Evolutionary conservation across 768 basidiomycete genomes (phyloP).

Genomic region (Paxillus involutus): DNA sequence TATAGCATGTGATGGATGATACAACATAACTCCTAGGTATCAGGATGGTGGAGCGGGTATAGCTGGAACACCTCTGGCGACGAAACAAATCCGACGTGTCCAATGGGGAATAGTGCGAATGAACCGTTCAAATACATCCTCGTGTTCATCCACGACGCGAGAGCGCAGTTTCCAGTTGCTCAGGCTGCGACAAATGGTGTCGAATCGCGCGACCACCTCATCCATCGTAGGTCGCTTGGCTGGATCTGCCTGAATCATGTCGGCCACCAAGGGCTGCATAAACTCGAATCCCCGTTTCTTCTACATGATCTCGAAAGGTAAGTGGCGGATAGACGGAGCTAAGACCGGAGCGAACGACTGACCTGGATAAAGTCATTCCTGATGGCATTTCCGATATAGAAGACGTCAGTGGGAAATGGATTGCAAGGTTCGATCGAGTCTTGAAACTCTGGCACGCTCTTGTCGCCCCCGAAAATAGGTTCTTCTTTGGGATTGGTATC

Average conservation of each 20-base stretch:
- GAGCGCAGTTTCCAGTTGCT: conserved; percentile 24
- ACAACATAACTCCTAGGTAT: background rate
- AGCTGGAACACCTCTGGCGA: conserved; percentile 10
- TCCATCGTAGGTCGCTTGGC: conserved; percentile 21
- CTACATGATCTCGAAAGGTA: background rate
- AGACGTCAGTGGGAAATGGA: conserved; percentile 45
- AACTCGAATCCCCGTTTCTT: conserved; percentile 18
- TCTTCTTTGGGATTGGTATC: conserved; percentile 24
- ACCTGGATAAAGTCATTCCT: conserved; percentile 34
- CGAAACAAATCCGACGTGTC: conserved; percentile 19
- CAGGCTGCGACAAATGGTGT: conserved; percentile 3
- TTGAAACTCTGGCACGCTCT: conserved; percentile 39
- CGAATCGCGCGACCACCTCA: conserved; percentile 20
- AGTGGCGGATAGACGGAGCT: too few species aligned
- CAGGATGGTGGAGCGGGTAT: conserved; percentile 3
- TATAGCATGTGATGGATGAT: too few species aligned
- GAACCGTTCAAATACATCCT: conserved; percentile 12
- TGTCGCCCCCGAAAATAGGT: conserved; percentile 41
- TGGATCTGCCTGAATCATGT: conserved; percentile 25
- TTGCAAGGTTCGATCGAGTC: conserved; percentile 24
- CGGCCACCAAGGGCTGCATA: conserved; percentile 14
- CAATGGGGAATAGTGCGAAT: conserved; percentile 20
- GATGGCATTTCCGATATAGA: conserved; percentile 41
- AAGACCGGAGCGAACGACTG: background rate
- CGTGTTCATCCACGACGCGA: conserved; percentile 18